A percentile compares a stretch with the other conserved stretches of the same genome.
These are phyloP conservation scores for Annulohypoxylon bovei DNA, from an alignment of 495 filamentous ascomycete species.

Conservation along the genomic window DNA sequence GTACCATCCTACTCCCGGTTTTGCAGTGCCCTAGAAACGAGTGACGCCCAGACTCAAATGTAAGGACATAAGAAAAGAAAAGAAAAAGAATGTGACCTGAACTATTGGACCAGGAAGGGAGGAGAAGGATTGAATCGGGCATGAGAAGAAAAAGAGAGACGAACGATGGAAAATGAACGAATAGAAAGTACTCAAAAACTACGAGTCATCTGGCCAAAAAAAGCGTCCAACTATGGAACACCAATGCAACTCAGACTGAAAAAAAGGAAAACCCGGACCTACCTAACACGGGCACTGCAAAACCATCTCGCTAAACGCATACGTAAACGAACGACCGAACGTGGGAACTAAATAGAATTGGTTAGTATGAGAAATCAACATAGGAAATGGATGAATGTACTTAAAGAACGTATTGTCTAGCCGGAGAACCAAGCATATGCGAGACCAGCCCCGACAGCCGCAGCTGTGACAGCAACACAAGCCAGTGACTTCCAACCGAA, in stretches of 20 bases:
- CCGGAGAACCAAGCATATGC: slow-evolving; percentile 35
- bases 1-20: slow-evolving; percentile 15
- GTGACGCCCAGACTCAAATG: slow-evolving; percentile 1
- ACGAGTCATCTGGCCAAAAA: neutral
- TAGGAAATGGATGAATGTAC: neutral
- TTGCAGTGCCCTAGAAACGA: slow-evolving; percentile 26
- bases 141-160: neutral
- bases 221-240: neutral
- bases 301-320: slow-evolving; percentile 23
- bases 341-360: neutral
- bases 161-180: neutral
- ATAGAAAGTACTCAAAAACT: neutral
- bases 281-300: slow-evolving; percentile 35
- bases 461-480: slow-evolving; percentile 33
- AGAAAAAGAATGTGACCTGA: neutral
- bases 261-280: slow-evolving; percentile 3
- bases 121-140: neutral
- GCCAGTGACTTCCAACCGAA: slow-evolving; percentile 40
- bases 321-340: neutral
- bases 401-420: slow-evolving; percentile 13
- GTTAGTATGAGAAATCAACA: neutral
- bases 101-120: neutral
- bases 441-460: slow-evolving; percentile 28
- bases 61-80: neutral
- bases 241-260: neutral